Conservation (phyloP, 192 early-diverging fungal species). For the Gigaspora rosea region DNA sequence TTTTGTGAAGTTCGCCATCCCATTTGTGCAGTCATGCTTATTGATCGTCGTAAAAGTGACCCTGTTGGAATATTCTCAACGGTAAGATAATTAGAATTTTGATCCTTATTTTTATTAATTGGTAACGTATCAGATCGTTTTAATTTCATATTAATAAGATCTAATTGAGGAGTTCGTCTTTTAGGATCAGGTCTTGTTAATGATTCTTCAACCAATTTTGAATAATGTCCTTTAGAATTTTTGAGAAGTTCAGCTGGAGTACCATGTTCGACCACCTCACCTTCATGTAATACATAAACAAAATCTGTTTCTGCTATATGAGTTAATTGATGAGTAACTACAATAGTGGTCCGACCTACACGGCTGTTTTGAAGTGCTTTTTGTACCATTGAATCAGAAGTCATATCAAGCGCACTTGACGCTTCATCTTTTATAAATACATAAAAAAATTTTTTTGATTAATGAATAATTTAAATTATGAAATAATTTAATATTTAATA, state of each 20-base stretch:
- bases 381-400: constrained; percentile 39
- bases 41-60: too few relatives aligned
- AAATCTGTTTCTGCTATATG: constrained; percentile 49
- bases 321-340: constrained; percentile 62
- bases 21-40: too few relatives aligned
- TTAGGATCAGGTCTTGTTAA: neutral
- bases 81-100: too few relatives aligned
- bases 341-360: constrained; percentile 50
- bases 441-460: too few relatives aligned
- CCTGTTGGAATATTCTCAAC: too few relatives aligned
- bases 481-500: too few relatives aligned
- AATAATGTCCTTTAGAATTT: constrained; percentile 20
- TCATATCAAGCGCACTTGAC: constrained; percentile 38
- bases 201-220: neutral
- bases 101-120: neutral
- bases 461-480: too few relatives aligned
- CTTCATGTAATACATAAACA: constrained; percentile 53
- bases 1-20: neutral
- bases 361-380: constrained; percentile 38
- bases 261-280: constrained; percentile 40
- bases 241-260: constrained; percentile 32
- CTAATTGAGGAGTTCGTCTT: constrained; percentile 8
- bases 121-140: too few relatives aligned
- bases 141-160: constrained; percentile 1
- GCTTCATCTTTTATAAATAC: constrained; percentile 31